Base-by-base conservation (phyloP, 768 basidiomycete genomes). In the Pleurotus salmoneostramineus region DNA sequence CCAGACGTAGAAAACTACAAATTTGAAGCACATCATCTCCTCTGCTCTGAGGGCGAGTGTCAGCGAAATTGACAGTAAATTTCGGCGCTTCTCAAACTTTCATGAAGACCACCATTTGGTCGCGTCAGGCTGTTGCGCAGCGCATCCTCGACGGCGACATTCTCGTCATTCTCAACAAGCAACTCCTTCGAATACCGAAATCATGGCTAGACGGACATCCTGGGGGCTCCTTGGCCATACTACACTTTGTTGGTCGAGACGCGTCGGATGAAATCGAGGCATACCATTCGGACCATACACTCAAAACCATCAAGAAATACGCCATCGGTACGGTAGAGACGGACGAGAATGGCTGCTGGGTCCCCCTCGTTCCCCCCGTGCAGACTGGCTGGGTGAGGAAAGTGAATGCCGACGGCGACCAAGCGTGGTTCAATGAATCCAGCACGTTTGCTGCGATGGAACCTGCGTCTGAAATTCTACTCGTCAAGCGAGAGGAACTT, bases 191-290 rank as follows among this genome's bases (percentile, higher is more conserved):
- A 48, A 83, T 93, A 11, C 84, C 93, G 5, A 71, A 76, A 8
- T 69, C 76, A 11, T 98, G 95, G 95, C 84, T 95, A n/a, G 72
- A 81, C 3, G 77, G 82, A 3, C 96, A 98, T 68, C 97, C 97
- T 0, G 97, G 97, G 44, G 95, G 96, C 40, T 71, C 83, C 3
- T 87, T 98, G 50, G 82, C 94, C 11, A 83, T 99, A 58, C 84
- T 96, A 27, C 97, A 99, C 73, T 98, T 95, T 65, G 86, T 98
- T 43, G 97, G 96, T 3, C 82, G 96, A 56, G 95, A 99, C 68
- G 95, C 96, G 0, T 83, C 92, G 0, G 91, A 96, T 74, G 97
- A 99, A 71, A 91, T 98, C 35, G 83, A 92, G 61, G 96, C 94
- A 17, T 98, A 91, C 73, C 97, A 99, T 68, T 77, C 78, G 5